These are phyloP conservation scores for Canna indica DNA, from an alignment of 176 grass and related monocot genomes.

Conservation along the genomic window DNA sequence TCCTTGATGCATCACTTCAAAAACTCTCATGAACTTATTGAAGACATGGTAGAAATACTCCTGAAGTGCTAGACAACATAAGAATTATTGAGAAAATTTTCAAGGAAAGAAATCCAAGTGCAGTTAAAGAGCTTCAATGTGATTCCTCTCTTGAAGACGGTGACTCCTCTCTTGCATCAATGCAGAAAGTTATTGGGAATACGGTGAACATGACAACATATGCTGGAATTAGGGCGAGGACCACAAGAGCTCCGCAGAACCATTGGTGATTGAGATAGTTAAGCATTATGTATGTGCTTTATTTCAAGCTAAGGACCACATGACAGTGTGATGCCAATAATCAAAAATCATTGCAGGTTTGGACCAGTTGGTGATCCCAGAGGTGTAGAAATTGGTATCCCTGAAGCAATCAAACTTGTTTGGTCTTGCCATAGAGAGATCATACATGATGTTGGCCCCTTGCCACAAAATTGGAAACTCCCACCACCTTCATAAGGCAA, in stretches of 20 bases:
- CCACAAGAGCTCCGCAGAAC: conserved; percentile 94
- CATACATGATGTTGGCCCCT: conserved; percentile 65
- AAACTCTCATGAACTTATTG: too few relatives aligned
- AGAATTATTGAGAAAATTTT: too few relatives aligned
- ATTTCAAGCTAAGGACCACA: neutral
- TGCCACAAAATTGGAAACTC: conserved; percentile 50
- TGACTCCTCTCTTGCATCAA: neutral
- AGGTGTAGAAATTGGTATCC: conserved; percentile 89
- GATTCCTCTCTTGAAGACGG: too few relatives aligned
- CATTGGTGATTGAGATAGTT: conserved; percentile 46
- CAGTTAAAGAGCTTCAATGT: too few relatives aligned
- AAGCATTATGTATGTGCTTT: neutral
- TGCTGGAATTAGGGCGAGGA: conserved; percentile 88
- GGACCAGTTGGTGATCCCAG: conserved; percentile 85
- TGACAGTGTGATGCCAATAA: neutral
- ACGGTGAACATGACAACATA: conserved; percentile 93
- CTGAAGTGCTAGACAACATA: too few relatives aligned
- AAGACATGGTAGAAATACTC: too few relatives aligned
- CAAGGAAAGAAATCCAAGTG: too few relatives aligned
- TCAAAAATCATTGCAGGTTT: conserved; percentile 54
- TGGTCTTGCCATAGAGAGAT: conserved; percentile 98
- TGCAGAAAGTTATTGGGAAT: conserved; percentile 77
- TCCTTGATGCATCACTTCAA: too few relatives aligned
- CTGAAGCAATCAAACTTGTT: conserved; percentile 84
- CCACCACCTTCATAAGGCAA: conserved; percentile 58